Percentiles rank a stretch among this genome's conserved stretches.
phyloP scores from a whole-genome alignment of 768 basidiomycete species.

The Melanogaster broomeanus region DNA sequence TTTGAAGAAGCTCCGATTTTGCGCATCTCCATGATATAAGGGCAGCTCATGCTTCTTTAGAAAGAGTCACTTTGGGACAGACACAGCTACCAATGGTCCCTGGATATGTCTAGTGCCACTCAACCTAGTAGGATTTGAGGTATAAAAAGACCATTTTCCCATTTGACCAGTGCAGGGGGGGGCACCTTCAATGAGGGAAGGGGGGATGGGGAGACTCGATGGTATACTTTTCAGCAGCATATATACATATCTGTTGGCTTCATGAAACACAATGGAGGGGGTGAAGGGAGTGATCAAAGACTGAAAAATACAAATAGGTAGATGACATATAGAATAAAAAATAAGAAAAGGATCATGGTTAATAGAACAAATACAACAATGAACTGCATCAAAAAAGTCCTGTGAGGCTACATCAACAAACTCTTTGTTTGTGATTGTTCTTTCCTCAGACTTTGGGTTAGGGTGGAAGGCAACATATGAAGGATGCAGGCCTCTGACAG shows the following conservation, averaged over 20 bases:
- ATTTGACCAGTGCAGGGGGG: not conserved
- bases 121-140: not conserved
- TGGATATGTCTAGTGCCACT: not conserved
- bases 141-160: not conserved
- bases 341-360: too few relatives aligned
- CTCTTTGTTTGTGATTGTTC: not conserved
- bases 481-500: not conserved
- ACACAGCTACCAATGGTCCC: not conserved
- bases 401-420: not conserved
- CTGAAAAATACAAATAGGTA: too few relatives aligned
- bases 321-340: too few relatives aligned
- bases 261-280: too few relatives aligned
- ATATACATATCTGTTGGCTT: too few relatives aligned
- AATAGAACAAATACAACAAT: not conserved
- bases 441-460: not conserved
- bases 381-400: constrained; percentile 6
- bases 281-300: too few relatives aligned
- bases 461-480: not conserved
- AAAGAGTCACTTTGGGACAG: not conserved
- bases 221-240: too few relatives aligned
- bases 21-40: not conserved
- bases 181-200: too few relatives aligned
- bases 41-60: not conserved
- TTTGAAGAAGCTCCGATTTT: not conserved
- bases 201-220: too few relatives aligned